Conservation (phyloP, 805 yeast genomes). For the Naumovozyma castellii region DNA sequence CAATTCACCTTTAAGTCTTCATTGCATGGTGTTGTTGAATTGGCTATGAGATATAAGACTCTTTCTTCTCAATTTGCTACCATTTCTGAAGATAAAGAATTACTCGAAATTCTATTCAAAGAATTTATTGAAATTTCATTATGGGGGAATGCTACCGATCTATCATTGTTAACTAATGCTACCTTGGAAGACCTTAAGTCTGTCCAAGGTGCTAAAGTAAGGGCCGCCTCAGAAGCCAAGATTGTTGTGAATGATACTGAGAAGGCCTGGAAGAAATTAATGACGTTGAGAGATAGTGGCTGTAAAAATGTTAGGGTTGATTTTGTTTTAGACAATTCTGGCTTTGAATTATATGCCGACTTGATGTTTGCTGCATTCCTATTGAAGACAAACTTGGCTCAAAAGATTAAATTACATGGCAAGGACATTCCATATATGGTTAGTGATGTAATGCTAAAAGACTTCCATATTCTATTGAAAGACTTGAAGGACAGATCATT, state of each 20-base stretch:
- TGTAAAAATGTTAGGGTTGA: constrained; percentile 47
- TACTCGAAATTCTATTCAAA: constrained; percentile 50
- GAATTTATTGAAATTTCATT: constrained; percentile 83
- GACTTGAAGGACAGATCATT: constrained; percentile 45
- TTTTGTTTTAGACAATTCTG: constrained; percentile 84
- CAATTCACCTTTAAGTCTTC: constrained; percentile 68
- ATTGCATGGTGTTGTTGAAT: constrained; percentile 65
- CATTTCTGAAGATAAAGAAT: constrained; percentile 29
- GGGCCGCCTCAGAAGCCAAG: constrained; percentile 72
- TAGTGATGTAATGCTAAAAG: constrained; percentile 85
- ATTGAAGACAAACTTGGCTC: constrained; percentile 59
- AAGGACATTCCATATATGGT: constrained; percentile 96
- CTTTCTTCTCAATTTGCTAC: constrained; percentile 27
- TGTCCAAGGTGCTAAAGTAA: constrained; percentile 81
- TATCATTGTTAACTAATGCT: constrained; percentile 82
- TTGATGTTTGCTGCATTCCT: constrained; percentile 54
- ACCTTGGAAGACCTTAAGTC: constrained; percentile 82
- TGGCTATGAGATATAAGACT: constrained; percentile 54
- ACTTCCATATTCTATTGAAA: constrained; percentile 47
- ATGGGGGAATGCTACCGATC: constrained; percentile 98
- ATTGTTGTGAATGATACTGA: constrained; percentile 69
- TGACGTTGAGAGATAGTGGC: constrained; percentile 12
- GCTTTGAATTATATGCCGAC: constrained; percentile 91
- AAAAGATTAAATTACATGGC: constrained; percentile 68
- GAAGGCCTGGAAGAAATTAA: constrained; percentile 50